These are phyloP conservation scores for Chrysanthemum seticuspe DNA, from an alignment of 129 eudicot species.

Conservation along the genomic window DNA sequence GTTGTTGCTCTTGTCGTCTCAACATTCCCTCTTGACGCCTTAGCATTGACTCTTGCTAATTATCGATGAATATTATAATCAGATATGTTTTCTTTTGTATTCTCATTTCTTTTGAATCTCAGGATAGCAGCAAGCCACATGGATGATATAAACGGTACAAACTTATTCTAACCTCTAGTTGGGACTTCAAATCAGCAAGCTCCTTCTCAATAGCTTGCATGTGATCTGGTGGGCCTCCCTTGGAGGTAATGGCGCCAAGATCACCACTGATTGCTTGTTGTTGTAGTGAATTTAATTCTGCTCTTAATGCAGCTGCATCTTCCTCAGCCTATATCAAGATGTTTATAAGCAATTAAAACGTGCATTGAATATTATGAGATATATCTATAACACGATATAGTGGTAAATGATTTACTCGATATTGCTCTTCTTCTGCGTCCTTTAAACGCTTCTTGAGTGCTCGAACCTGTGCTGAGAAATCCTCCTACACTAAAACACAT, in stretches of 20 bases:
- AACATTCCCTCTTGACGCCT: constrained; percentile 64
- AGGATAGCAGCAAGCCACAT: constrained; percentile 1
- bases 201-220: constrained; percentile 78
- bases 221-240: constrained; percentile 68
- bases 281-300: constrained; percentile 77
- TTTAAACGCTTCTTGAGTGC: constrained; percentile 80
- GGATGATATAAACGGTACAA: neutral
- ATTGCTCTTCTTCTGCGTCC: constrained; percentile 98
- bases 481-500: constrained; percentile 65
- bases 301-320: constrained; percentile 90
- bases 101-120: neutral
- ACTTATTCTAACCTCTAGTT: constrained; percentile 63
- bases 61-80: constrained; percentile 11
- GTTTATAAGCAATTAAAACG: constrained; percentile 26
- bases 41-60: constrained; percentile 43
- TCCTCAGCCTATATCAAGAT: constrained; percentile 74
- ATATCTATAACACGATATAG: neutral
- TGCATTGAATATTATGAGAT: neutral
- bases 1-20: constrained; percentile 86
- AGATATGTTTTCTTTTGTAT: constrained; percentile 8
- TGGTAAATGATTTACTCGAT: constrained; percentile 51
- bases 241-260: constrained; percentile 42
- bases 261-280: constrained; percentile 71
- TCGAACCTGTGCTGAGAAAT: constrained; percentile 90
- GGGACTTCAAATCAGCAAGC: constrained; percentile 63